Evolutionary conservation across 768 basidiomycete genomes (phyloP), one percentile per base, ranked within the genome.

Genomic region (Mycena latifolia): DNA sequence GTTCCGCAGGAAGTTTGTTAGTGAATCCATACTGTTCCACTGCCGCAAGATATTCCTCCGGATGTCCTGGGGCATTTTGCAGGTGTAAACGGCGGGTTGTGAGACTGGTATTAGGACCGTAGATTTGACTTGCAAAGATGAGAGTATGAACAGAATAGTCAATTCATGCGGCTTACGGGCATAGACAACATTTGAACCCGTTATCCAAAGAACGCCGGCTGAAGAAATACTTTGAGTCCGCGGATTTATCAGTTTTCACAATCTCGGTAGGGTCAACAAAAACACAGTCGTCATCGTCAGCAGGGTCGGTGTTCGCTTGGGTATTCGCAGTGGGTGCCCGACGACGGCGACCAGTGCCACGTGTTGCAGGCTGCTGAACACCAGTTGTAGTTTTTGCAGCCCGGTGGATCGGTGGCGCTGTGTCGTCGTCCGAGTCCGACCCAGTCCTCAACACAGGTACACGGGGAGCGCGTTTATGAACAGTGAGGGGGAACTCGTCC

Each of bases 61-160:
- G 31, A 10, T 43, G 41, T 3, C 41, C 43, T 61, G 29, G 41
- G 35, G 50, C 35, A 46, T 52, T 53, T 22, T 61, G 51, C 22
- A 61, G 41, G 18, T 61, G 60, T 25, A 53, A 29, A n/a, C 60
- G 60, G 51, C 41, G 52, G 51, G 60, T 61, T 39, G 39, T 61
- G 35, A 61, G 51, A 41, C 60, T 61, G 10, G 60, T 45, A 31
- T 41, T 41, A 24, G 41, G 5, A 24, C 39, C 39, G 31, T 61
- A 53, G 18, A 31, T 41, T 61, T 61, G 50, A 20, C 60, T 61
- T 50, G 52, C 37, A 41, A 61, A 52, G 3, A 37, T 9, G 37
- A 24, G 59, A n/a, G n/a, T n/a, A n/a, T n/a, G n/a, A n/a, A n/a
- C n/a, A n/a, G n/a, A n/a, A n/a, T n/a, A n/a, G n/a, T 28, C 37